phyloP scores from a whole-genome alignment of 2,329 filamentous ascomycete genomes.

The Trichoderma sp. region DNA sequence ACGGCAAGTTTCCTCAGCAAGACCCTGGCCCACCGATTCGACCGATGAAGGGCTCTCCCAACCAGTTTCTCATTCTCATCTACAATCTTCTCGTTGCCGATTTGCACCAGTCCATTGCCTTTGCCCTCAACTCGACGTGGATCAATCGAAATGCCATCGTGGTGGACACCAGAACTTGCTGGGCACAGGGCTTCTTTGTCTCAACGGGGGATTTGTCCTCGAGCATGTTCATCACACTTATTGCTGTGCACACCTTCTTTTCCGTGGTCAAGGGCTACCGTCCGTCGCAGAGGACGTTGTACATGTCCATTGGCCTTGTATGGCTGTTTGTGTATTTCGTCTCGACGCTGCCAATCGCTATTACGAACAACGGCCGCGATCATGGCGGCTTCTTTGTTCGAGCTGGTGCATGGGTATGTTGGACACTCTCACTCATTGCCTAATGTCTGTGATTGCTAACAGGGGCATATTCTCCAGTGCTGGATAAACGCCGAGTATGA shows the following conservation, averaged over 20 bases:
- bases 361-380: constrained; percentile 41
- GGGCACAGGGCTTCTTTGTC: constrained; percentile 65
- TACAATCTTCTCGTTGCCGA: constrained; percentile 68
- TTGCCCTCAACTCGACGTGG: constrained; percentile 61
- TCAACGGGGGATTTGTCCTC: constrained; percentile 64
- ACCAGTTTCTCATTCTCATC: constrained; percentile 67
- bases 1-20: background rate
- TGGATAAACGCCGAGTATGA: constrained; percentile 59
- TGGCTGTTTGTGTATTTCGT: constrained; percentile 61
- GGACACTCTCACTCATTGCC: background rate
- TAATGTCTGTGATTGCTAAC: background rate
- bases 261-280: constrained; percentile 56
- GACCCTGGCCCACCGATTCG: background rate
- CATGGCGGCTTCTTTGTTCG: constrained; percentile 56
- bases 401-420: constrained; percentile 59
- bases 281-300: constrained; percentile 50
- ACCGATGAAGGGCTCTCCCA: constrained; percentile 42
- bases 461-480: constrained; percentile 43
- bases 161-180: constrained; percentile 54
- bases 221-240: constrained; percentile 63
- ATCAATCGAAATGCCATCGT: constrained; percentile 51
- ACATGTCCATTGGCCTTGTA: constrained; percentile 42
- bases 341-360: constrained; percentile 48
- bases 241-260: constrained; percentile 65
- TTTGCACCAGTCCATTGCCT: constrained; percentile 62